Evolutionary conservation across 371 early-diverging fungal species (phyloP).

Genomic region (Lichtheimia ramosa): DNA sequence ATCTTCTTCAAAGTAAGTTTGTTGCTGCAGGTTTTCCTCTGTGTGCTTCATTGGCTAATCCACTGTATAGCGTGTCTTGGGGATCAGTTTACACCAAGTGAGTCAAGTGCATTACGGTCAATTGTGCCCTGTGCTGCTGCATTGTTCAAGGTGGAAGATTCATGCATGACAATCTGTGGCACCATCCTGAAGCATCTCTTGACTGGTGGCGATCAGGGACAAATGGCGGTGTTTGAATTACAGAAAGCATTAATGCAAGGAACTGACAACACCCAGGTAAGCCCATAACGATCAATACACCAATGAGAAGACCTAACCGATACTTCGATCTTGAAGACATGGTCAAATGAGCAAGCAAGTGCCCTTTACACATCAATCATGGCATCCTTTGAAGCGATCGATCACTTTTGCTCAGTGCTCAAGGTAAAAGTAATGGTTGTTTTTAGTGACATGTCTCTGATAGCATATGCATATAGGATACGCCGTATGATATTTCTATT

Average conservation of each 20-base stretch:
- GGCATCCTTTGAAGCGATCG: constrained; percentile 1
- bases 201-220: background rate
- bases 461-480: background rate
- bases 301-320: too few relatives aligned
- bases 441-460: background rate
- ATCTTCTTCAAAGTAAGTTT: constrained; percentile 6
- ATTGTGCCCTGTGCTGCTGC: background rate
- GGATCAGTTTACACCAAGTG: background rate
- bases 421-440: constrained; percentile 1
- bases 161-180: constrained; percentile 7
- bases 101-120: background rate
- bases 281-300: too few relatives aligned
- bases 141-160: constrained; percentile 9
- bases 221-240: background rate
- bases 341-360: background rate
- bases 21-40: background rate
- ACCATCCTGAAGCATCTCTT: constrained; percentile 7
- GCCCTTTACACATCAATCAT: background rate
- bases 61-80: background rate
- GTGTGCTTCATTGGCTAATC: background rate
- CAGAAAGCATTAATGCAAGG: background rate
- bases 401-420: background rate
- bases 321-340: too few relatives aligned
- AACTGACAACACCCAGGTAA: background rate
- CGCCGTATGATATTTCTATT: background rate